phyloP scores from a whole-genome alignment of 2,329 filamentous ascomycete genomes.

The Aspergillus proliferans region DNA sequence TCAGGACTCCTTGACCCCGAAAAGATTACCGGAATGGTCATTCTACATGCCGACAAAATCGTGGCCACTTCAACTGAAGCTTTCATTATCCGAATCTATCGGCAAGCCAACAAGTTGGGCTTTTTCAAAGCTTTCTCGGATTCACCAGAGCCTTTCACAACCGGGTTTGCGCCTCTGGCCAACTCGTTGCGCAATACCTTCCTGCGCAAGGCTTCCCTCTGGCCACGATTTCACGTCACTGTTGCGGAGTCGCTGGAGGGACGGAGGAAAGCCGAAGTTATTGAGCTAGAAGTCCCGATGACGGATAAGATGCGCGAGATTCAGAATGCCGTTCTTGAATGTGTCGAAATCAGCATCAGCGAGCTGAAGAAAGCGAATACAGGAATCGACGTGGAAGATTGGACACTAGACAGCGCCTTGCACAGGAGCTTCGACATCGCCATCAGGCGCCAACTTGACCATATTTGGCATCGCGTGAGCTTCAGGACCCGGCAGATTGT shows the following conservation, averaged over 20 bases:
- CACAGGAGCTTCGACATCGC: slow-evolving; percentile 88
- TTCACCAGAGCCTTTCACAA: slow-evolving; percentile 81
- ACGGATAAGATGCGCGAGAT: slow-evolving; percentile 89
- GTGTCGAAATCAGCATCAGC: slow-evolving; percentile 87
- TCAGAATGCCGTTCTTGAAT: slow-evolving; percentile 90
- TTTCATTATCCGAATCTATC: slow-evolving; percentile 88
- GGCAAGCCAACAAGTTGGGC: slow-evolving; percentile 87
- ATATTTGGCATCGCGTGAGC: slow-evolving; percentile 94
- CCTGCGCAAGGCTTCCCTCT: slow-evolving; percentile 78
- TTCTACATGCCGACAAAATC: slow-evolving; percentile 79
- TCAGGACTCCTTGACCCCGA: slow-evolving; percentile 65
- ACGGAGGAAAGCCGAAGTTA: slow-evolving; percentile 88
- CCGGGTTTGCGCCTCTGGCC: slow-evolving; percentile 78
- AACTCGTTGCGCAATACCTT: slow-evolving; percentile 93
- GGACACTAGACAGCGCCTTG: slow-evolving; percentile 88
- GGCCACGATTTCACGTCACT: slow-evolving; percentile 87
- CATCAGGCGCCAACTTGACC: slow-evolving; percentile 82
- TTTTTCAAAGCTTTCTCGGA: slow-evolving; percentile 97
- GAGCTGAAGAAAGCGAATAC: slow-evolving; percentile 88
- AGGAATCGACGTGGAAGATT: slow-evolving; percentile 91
- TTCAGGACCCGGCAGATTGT: slow-evolving; percentile 95
- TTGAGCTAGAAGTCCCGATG: slow-evolving; percentile 95
- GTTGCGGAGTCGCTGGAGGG: slow-evolving; percentile 87
- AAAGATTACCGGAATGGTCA: slow-evolving; percentile 77
- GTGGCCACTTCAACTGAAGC: slow-evolving; percentile 84